Percentiles rank a stretch among this genome's conserved stretches.
These are phyloP conservation scores for Nannizzia gypsea DNA, from an alignment of 2,329 filamentous ascomycete genomes.

Conservation along the genomic window DNA sequence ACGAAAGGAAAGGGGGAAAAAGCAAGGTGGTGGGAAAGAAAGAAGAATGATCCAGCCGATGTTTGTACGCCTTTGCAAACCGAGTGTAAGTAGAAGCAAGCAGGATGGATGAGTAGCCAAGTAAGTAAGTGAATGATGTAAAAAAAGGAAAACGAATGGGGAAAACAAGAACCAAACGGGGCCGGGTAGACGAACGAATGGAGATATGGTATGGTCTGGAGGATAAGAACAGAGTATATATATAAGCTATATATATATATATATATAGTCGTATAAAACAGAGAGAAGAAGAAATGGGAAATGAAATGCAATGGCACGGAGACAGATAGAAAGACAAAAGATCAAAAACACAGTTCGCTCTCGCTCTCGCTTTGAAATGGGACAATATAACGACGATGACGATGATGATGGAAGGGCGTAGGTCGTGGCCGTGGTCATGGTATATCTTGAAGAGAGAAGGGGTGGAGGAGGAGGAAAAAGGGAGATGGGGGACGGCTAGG, in stretches of 20 bases:
- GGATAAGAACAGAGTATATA: neutral
- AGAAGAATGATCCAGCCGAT: neutral
- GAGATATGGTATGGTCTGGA: no score
- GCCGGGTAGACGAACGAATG: no score
- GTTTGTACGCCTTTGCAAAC: neutral
- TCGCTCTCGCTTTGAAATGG: neutral
- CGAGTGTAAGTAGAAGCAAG: neutral
- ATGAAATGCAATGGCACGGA: no score
- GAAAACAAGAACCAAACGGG: neutral
- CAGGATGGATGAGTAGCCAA: neutral
- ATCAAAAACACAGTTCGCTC: neutral
- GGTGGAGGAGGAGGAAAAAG: neutral
- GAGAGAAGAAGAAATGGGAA: neutral
- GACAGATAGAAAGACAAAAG: no score
- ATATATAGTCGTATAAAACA: neutral
- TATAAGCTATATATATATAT: neutral
- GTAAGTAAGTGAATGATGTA: neutral
- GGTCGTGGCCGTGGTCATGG: neutral
- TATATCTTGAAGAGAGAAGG: neutral
- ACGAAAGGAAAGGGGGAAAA: no score
- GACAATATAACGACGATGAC: neutral
- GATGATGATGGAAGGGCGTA: neutral
- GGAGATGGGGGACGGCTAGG: slow-evolving; percentile 9
- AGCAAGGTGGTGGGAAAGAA: neutral
- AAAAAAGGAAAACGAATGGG: neutral